Evolutionary conservation across 805 yeast genomes (phyloP), one percentile per base, ranked within the genome.

Genomic region (Wickerhamiella sergipiensis): DNA sequence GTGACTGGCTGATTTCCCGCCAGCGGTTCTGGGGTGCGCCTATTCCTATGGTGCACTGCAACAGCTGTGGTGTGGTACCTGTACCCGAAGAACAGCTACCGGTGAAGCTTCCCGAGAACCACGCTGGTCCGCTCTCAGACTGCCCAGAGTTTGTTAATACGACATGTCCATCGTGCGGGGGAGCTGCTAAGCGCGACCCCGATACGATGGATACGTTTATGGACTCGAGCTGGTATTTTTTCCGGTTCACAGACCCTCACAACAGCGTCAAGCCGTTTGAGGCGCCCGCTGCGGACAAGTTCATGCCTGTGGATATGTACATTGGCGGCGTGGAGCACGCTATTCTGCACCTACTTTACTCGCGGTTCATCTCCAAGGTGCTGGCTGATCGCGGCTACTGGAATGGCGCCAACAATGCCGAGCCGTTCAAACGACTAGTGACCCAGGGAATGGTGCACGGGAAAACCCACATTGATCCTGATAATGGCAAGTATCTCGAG

Each of bases 391-490:
- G 73, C 33, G 88, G 87, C 1, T 60, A 74, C 55, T 87, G 95
- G 89, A 71, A 75, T 49, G 87, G 87, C 6, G 64, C 71, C 2
- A 63, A 64, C 2, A 67, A 68, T 3, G 87, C 85, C 22, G 98
- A 92, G 62, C 98, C 98, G 1, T 79, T 92, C 61, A 75, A 70
- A 51, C 76, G 76, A 53, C 71, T 92, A 36, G 81, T 90, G 1
- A 89, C 97, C 1, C 97, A 90, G 65, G 98, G 98, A 17, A 92
- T 92, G 98, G 98, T 92, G 3, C 96, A 90, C 54, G 97, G 97
- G 2, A 80, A 78, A 61, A 92, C 98, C 0, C 85, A 64, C 58
- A 70, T 72, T 7, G 82, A 89, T 56, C 92, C 95, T 2, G 66
- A 64, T 0, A 81, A 75, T 29, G 92, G 90, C 0, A 48, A 80